Evolutionary conservation across 23 red algal genomes (phyloP).

Genomic region (Gracilaria domingensis): DNA sequence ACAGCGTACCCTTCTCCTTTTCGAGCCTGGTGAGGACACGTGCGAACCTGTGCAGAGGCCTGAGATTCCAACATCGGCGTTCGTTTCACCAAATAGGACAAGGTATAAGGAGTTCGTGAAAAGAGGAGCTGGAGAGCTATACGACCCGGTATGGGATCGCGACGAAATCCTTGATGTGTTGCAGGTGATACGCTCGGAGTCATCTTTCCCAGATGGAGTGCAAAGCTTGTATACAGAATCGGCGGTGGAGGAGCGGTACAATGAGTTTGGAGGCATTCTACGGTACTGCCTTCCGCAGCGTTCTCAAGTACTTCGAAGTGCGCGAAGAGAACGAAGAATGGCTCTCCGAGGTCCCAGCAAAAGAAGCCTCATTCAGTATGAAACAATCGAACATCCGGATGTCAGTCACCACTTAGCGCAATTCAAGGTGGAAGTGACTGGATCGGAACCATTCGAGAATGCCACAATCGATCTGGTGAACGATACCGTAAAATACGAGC

Average conservation of each 20-base stretch:
- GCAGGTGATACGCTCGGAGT: neutral
- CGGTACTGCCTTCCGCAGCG: slow-evolving; percentile 13
- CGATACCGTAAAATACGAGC: slow-evolving; percentile 2
- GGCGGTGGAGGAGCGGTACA: neutral
- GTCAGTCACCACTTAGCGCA: slow-evolving; percentile 7
- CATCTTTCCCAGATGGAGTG: slow-evolving; percentile 2
- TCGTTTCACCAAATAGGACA: neutral
- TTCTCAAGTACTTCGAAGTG: neutral
- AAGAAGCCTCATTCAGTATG: neutral
- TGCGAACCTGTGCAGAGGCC: neutral
- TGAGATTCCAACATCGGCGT: neutral
- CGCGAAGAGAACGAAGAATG: neutral
- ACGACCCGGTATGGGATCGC: slow-evolving; percentile 5
- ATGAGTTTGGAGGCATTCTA: neutral
- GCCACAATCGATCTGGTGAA: slow-evolving; percentile 17
- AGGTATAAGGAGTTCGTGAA: slow-evolving; percentile 7
- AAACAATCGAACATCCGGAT: neutral
- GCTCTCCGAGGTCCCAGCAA: neutral
- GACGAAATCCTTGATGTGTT: neutral
- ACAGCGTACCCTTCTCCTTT: slow-evolving; percentile 1
- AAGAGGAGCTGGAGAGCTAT: neutral
- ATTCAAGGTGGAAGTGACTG: neutral
- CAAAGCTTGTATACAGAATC: neutral
- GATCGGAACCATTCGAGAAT: neutral
- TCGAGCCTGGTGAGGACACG: neutral